Conservation (phyloP, 75 land plant genomes). For the Sequoiadendron giganteum region DNA sequence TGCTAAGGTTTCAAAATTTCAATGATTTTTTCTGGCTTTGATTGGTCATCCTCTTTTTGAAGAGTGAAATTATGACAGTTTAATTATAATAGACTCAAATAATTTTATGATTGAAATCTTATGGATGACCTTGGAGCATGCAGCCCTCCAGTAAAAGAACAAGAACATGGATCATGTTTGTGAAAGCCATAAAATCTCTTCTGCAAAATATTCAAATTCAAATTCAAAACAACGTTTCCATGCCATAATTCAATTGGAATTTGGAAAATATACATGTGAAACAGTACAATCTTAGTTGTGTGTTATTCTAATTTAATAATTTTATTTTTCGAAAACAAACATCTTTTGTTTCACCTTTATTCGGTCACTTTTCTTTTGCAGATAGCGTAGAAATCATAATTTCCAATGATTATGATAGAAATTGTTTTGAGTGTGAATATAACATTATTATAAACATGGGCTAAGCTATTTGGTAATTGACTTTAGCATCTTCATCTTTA, state of each 20-base stretch:
- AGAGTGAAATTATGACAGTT: background rate
- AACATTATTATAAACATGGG: background rate
- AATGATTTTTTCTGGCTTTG: background rate
- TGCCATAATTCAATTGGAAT: background rate
- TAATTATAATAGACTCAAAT: background rate
- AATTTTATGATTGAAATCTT: background rate
- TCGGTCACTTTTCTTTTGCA: background rate
- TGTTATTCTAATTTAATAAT: too few relatives aligned
- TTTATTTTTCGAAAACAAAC: background rate
- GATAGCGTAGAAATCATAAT: background rate
- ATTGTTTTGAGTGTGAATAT: background rate
- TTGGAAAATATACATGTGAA: background rate
- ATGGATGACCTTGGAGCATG: background rate
- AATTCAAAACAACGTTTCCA: background rate
- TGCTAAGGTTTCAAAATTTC: background rate
- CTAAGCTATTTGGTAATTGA: background rate
- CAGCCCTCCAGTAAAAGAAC: background rate
- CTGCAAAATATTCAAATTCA: background rate
- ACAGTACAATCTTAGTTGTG: too few relatives aligned
- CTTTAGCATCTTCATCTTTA: background rate
- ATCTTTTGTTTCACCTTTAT: background rate
- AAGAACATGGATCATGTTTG: background rate
- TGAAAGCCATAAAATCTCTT: background rate
- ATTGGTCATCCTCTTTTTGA: background rate
- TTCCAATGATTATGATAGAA: background rate